A percentile compares a stretch with the other conserved stretches of the same genome.
These are phyloP conservation scores for Aureobasidium sp. DNA, from an alignment of 2,329 filamentous ascomycete species.

Conservation along the genomic window DNA sequence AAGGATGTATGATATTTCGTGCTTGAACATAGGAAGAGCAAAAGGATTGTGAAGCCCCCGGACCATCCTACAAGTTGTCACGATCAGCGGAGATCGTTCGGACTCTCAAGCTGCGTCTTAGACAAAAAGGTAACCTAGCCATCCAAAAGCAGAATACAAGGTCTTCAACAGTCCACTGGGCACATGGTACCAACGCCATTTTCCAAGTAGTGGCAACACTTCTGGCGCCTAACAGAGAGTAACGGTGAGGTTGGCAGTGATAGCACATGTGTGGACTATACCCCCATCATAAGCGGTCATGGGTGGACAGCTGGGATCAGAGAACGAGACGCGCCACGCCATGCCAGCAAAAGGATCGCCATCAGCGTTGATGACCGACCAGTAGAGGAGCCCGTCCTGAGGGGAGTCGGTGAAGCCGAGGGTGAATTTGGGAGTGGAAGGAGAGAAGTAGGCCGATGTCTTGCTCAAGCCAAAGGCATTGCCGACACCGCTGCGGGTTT, in stretches of 20 bases:
- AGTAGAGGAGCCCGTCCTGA: conserved; percentile 22
- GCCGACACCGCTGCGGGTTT: conserved; percentile 22
- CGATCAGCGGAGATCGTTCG: background rate
- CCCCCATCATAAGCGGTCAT: conserved; percentile 14
- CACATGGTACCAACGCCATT: conserved; percentile 10
- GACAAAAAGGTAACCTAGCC: conserved; percentile 2
- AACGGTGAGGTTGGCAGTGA: conserved; percentile 10
- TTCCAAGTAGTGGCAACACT: background rate
- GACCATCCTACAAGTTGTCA: background rate
- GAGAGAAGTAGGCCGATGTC: conserved; percentile 22
- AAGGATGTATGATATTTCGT: background rate
- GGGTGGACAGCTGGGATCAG: conserved; percentile 7
- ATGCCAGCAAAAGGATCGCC: conserved; percentile 24
- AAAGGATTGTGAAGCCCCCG: background rate
- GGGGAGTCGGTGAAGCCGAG: conserved; percentile 22
- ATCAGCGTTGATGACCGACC: conserved; percentile 23
- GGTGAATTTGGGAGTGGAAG: conserved; percentile 22
- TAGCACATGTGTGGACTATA: conserved; percentile 12
- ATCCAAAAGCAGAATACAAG: conserved; percentile 1
- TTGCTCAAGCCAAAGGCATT: conserved; percentile 28
- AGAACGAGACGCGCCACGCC: conserved; percentile 20
- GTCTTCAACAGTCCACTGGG: background rate
- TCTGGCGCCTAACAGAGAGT: conserved; percentile 12
- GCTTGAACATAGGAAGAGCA: background rate
- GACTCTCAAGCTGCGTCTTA: background rate